Percentiles rank a stretch among this genome's conserved stretches.
phyloP scores from a whole-genome alignment of 805 yeast species.

The Schizosaccharomyces octosporus region DNA sequence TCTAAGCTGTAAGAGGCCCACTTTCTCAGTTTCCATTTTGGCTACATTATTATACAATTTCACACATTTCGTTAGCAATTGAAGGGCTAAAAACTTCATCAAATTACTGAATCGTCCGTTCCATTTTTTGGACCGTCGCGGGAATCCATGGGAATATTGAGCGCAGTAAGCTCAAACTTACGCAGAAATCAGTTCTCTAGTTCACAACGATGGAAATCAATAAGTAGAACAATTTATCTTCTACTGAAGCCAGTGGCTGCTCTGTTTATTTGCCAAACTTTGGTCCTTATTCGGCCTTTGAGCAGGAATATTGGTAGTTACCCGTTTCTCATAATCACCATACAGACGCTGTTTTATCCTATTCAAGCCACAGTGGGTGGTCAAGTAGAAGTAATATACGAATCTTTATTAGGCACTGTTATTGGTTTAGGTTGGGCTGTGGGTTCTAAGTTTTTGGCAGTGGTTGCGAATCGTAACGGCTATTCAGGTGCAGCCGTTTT shows the following conservation, averaged over 20 bases:
- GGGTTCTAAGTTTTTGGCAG: background rate
- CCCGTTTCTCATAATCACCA: background rate
- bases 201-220: no score
- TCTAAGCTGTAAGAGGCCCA: no score
- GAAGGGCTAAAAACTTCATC: no score
- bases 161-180: no score
- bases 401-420: background rate
- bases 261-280: background rate
- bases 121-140: no score
- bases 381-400: background rate
- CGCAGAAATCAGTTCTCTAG: no score
- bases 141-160: no score
- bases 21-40: no score
- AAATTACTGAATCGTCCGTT: no score
- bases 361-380: background rate
- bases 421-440: background rate
- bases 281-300: background rate
- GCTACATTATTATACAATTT: no score
- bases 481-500: background rate
- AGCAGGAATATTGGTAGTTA: background rate
- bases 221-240: background rate
- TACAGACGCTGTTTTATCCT: background rate
- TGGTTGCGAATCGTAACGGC: background rate
- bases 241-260: background rate
- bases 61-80: no score